Evolutionary conservation across 2,329 filamentous ascomycete genomes (phyloP), one percentile per base, ranked within the genome.

Genomic region (Emmonsia crescens): DNA sequence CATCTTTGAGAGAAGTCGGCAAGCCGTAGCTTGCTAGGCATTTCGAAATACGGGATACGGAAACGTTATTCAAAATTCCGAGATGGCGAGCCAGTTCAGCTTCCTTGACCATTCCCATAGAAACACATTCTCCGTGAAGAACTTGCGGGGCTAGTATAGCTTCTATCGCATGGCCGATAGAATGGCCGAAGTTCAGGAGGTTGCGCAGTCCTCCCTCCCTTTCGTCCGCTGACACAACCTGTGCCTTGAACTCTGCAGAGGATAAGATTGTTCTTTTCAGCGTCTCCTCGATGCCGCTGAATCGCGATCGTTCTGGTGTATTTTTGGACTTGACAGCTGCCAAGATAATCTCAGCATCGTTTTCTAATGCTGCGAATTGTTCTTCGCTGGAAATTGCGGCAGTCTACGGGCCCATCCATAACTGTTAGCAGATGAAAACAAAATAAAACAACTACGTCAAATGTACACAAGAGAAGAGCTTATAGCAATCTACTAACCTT

Each of bases 61-160:
- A 94, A 61, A 89, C 89, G 5, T 90, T 90, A 58, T 88, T 87
- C 36, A 99, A 79, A 21, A 96, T 82, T 48, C 94, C 94, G 1
- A 99, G 81, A 74, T 92, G 89, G 61, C 94, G 88, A 29, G 94
- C 90, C 61, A 99, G 79, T 74, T 97, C 94, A 12, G 93, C 94
- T 76, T 99, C 94, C 74, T 95, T 96, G 63, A 97, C 89, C 94
- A 99, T 99, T 31, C 94, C 94, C 68, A 99, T 96, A 27, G 94
- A 91, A 12, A 99, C 93, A 65, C 89, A 91, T 73, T 99, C 94
- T 64, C 94, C 94, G 71, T 99, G 94, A 6, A 99, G 84, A 44
- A 99, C 86, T 74, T 99, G 93, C 0, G 94, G 94, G 0, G 95
- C 96, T 49, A 97, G 81, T 54, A 99, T 91, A 33, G 94, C 94